Evolutionary conservation across 1,284 basidiomycete genomes (phyloP).

Genomic region (Ganoderma lingzhi): DNA sequence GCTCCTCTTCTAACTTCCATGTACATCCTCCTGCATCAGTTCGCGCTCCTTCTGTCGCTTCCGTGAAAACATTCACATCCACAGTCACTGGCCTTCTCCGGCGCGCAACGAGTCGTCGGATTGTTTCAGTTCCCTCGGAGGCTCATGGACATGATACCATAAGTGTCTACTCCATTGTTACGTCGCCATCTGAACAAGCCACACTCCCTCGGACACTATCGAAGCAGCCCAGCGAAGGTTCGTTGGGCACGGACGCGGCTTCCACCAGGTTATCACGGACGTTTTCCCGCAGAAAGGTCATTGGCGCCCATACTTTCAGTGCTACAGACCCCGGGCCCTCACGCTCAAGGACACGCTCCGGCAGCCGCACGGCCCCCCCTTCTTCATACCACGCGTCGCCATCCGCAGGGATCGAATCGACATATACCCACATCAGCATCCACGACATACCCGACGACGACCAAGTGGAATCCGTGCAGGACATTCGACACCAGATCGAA

Average conservation of each 20-base stretch:
- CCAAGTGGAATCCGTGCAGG: conserved; percentile 60
- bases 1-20: conserved; percentile 59
- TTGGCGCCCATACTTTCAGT: conserved; percentile 30
- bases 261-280: conserved; percentile 41
- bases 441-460: conserved; percentile 61
- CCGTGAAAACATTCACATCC: conserved; percentile 67
- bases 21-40: conserved; percentile 46
- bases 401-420: conserved; percentile 36
- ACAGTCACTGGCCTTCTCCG: conserved; percentile 67
- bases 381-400: conserved; percentile 59
- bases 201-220: conserved; percentile 49
- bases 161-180: conserved; percentile 60
- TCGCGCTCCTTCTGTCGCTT: conserved; percentile 66
- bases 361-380: conserved; percentile 51
- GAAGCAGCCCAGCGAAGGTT: conserved; percentile 59
- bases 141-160: conserved; percentile 58
- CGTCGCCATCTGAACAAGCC: conserved; percentile 51
- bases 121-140: conserved; percentile 49
- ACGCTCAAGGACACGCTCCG: conserved; percentile 51
- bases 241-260: conserved; percentile 54
- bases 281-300: conserved; percentile 25
- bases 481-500: conserved; percentile 71
- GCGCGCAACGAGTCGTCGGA: conserved; percentile 59
- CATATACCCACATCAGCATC: conserved; percentile 43
- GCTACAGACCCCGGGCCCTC: conserved; percentile 29